These are phyloP conservation scores for Artemisia tridentata DNA, from an alignment of 129 eudicot species.

Conservation along the genomic window DNA sequence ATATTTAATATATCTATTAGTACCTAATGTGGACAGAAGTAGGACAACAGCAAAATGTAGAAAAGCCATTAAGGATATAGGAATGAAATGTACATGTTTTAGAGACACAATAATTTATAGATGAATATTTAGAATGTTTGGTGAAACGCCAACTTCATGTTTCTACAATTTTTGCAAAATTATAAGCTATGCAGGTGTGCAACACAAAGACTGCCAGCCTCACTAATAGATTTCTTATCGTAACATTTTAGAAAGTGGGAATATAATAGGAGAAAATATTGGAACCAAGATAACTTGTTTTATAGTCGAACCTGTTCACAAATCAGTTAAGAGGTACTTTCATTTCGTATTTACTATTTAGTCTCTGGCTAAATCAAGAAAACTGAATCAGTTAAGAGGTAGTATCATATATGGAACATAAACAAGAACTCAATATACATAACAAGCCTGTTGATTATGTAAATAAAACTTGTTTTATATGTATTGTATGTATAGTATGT, in stretches of 20 bases:
- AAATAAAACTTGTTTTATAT: no score
- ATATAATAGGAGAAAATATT: not conserved
- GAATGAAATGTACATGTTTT: conserved; percentile 1
- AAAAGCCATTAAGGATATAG: conserved; percentile 20
- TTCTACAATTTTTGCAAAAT: not conserved
- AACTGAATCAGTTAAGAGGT: no score
- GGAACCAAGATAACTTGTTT: not conserved
- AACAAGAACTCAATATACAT: no score
- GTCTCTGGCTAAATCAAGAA: no score
- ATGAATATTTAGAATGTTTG: conserved; percentile 4
- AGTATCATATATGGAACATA: no score
- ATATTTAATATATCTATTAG: not conserved
- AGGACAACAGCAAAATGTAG: conserved; percentile 17
- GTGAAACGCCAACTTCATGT: conserved; percentile 18
- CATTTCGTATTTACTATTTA: no score
- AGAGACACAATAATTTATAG: conserved; percentile 19
- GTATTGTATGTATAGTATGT: no score
- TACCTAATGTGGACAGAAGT: conserved; percentile 29
- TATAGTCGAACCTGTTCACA: not conserved
- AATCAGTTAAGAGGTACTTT: no score
- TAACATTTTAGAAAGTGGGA: not conserved
- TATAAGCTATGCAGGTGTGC: conserved; percentile 22
- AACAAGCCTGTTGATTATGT: no score
- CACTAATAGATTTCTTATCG: not conserved
- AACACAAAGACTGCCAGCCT: conserved; percentile 28